Percentiles rank a stretch among this genome's conserved stretches.
phyloP scores from a whole-genome alignment of 371 early-diverging fungal species.

The Mucor indicus region DNA sequence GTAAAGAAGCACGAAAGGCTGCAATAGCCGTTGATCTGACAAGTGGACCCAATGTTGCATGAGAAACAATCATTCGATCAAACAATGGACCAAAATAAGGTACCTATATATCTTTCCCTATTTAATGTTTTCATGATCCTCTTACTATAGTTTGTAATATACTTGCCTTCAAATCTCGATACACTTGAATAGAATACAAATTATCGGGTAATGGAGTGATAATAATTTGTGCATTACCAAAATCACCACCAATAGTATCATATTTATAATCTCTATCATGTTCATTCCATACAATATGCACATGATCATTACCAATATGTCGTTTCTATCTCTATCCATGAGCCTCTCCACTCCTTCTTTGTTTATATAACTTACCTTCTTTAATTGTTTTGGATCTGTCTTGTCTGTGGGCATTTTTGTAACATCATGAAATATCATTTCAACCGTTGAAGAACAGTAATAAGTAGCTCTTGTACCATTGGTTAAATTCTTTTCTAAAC shows the following conservation, averaged over 20 bases:
- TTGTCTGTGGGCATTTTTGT: constrained; percentile 86
- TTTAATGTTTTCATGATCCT: no score
- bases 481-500: constrained; percentile 76
- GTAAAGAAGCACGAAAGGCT: constrained; percentile 58
- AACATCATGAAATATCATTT: constrained; percentile 92
- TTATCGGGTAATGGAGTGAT: constrained; percentile 76
- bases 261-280: constrained; percentile 78
- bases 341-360: background rate
- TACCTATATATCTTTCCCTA: no score
- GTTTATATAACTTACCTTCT: constrained; percentile 61
- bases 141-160: no score
- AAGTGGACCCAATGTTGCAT: constrained; percentile 71
- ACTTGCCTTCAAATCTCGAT: constrained; percentile 70
- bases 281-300: constrained; percentile 97
- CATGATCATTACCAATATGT: constrained; percentile 97
- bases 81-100: constrained; percentile 85
- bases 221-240: constrained; percentile 93
- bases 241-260: constrained; percentile 94
- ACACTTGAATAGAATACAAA: constrained; percentile 70
- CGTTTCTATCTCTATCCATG: constrained; percentile 71
- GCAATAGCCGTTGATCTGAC: constrained; percentile 84
- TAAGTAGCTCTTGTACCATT: constrained; percentile 81
- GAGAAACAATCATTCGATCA: constrained; percentile 78
- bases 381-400: constrained; percentile 77
- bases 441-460: constrained; percentile 76